Evolutionary conservation across 306 rosid genomes (phyloP), one percentile per base, ranked within the genome.

Genomic region (Crotalaria pallida): DNA sequence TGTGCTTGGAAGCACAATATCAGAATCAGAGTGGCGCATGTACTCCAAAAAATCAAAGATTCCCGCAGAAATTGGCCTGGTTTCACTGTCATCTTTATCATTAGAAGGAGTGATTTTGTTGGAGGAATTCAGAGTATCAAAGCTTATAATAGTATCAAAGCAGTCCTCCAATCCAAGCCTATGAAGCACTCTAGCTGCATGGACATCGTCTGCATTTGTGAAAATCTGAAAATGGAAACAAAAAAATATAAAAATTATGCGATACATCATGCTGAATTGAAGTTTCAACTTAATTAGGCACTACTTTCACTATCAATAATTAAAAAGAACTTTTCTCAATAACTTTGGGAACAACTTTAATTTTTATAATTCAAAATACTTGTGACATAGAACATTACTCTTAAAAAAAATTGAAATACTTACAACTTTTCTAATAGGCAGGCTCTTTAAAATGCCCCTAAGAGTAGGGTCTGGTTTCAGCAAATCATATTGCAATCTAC

Each of bases 111-210:
- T 40, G 50, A 2, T 44, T 13, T 10, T 10, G 36, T 59, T 52
- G 57, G 58, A 36, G 47, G 84, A 71, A 84, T 93, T 93, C 75
- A 93, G 75, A 65, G 93, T 93, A 80, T 93, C 98, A 71, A 93
- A 93, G 90, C 81, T 77, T 73, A 93, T 77, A 58, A 88, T 55
- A 18, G 63, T 66, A 82, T 93, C 96, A 71, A 93, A 93, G 80
- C 98, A 93, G 71, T 88, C 96, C 67, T 88, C 97, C 71, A 93
- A 55, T 71, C 98, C 97, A 53, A 93, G 98, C 74, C 81, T 84
- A 29, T 68, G 58, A 57, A 93, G 92, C 21, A 66, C 98, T 63
- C 83, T 82, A 17, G 5, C 34, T 3, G 92, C 83, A 70, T 93
- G 98, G 8, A 71, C 78, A 45, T 69, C 21, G 34, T 93, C 96